Evolutionary conservation across 1,284 basidiomycete species (phyloP).

Genomic region (Austroboletus niveus): DNA sequence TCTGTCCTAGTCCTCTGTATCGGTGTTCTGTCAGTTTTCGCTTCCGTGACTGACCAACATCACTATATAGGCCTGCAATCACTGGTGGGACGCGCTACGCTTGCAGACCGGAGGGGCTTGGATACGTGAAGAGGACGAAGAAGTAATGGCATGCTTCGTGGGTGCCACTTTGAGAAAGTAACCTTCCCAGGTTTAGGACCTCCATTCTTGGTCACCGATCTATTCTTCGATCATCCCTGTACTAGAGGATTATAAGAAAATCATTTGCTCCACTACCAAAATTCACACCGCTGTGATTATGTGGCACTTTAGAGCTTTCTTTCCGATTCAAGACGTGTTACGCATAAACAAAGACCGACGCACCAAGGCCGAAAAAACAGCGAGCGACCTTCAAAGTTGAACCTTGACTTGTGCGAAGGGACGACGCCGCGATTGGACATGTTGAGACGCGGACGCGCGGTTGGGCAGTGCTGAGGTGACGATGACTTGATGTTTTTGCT

Average conservation of each 20-base stretch:
- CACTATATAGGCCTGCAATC: neutral
- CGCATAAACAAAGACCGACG: neutral
- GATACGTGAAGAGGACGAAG: neutral
- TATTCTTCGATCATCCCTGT: neutral
- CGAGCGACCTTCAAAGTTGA: neutral
- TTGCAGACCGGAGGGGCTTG: neutral
- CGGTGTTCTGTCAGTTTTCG: conserved; percentile 1
- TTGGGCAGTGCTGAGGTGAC: neutral
- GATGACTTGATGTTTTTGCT: too few species aligned
- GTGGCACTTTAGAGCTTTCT: too few species aligned
- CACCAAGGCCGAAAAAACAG: neutral
- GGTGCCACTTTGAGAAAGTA: conserved; percentile 4
- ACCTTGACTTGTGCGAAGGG: conserved; percentile 3
- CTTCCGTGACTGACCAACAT: neutral
- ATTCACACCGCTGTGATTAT: neutral
- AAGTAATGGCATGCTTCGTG: neutral
- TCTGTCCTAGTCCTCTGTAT: neutral
- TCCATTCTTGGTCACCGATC: conserved; percentile 3
- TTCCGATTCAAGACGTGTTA: neutral
- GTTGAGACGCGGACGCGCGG: conserved; percentile 5
- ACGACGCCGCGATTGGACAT: neutral
- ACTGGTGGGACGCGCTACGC: neutral
- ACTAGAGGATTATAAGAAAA: neutral
- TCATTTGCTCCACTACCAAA: neutral
- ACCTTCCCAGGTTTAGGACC: neutral